Base-by-base conservation (phyloP, 2,329 filamentous ascomycete genomes). In the Apiospora hydei region DNA sequence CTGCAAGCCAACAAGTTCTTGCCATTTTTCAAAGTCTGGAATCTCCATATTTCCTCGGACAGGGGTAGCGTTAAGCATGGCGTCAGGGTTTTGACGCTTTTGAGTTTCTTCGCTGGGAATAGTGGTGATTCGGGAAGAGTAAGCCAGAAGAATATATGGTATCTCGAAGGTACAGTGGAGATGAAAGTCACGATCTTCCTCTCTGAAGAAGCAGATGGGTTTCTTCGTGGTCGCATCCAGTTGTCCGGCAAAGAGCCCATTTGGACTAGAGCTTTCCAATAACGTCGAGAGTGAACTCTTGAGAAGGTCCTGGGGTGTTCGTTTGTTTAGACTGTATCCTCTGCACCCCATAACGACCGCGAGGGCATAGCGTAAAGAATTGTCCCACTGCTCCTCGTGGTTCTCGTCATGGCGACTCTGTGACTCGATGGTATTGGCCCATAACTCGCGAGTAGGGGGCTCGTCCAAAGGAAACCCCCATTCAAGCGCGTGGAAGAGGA, bases 371-470 rank as follows among this genome's bases (percentile, higher is more conserved):
- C 73, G 72, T 18, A 76, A 49, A 10, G 71, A 26, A 41, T 75
- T 76, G 8, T 71, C 57, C 74, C 74, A 75, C 13, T 44, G 18
- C 0, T 8, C 1, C 7, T 74, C 71, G 6, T 69, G 26, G n/a
- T 73, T 74, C 3, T 72, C 68, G 0, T 72, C 70, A 68, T 75
- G 71, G 1, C 41, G 47, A 24, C 47, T 21, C 46, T 76, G 75
- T 4, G 71, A 43, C 30, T 72, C 21, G 11, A 75, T 51, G 0
- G 73, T 75, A 21, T 72, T 72, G 2, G 64, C 21, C 75, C 75
- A 76, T 1, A 74, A 21, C 3, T 72, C 69, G 5, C 49, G 38
- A 18, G 18, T 34, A 4, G 6, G 14, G 14, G 51, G 26, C 2
- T 57, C 13, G 1, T 57, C 5, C 24, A 57, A 8, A 3, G 51